These are phyloP conservation scores for Cerioporus squamosus DNA, from an alignment of 1,284 basidiomycete genomes.

Conservation along the genomic window DNA sequence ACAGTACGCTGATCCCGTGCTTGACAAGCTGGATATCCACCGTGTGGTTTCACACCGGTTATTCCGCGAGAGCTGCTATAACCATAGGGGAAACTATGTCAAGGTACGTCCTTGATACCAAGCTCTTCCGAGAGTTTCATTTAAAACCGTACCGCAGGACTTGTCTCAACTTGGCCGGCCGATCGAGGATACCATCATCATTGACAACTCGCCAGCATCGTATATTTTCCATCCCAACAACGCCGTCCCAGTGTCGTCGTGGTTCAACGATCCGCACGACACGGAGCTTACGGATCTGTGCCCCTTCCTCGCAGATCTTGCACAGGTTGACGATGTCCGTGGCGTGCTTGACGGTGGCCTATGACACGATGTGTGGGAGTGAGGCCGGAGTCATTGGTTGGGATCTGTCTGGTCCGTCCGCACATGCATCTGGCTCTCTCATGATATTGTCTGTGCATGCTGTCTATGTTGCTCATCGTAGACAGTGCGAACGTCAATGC, in stretches of 20 bases:
- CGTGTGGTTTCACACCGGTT: constrained; percentile 94
- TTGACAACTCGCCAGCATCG: constrained; percentile 98
- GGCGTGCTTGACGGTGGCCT: constrained; percentile 88
- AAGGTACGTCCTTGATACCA: constrained; percentile 71
- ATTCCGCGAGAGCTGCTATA: constrained; percentile 99
- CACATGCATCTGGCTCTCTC: constrained; percentile 13
- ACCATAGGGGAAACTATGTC: constrained; percentile 99
- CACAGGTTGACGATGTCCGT: constrained; percentile 86
- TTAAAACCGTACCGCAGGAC: constrained; percentile 60
- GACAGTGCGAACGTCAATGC: constrained; percentile 21
- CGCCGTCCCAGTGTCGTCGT: constrained; percentile 97
- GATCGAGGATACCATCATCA: constrained; percentile 93
- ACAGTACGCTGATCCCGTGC: constrained; percentile 96
- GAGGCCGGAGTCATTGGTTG: constrained; percentile 9
- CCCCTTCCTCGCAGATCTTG: constrained; percentile 91
- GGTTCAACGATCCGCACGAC: constrained; percentile 99
- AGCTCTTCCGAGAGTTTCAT: constrained; percentile 1
- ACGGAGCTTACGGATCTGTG: constrained; percentile 95
- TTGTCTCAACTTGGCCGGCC: constrained; percentile 95
- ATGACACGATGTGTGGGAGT: constrained; percentile 38
- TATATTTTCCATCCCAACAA: constrained; percentile 99
- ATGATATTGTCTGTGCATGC: constrained; percentile 25
- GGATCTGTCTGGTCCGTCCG: constrained; percentile 7
- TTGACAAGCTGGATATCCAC: constrained; percentile 95
- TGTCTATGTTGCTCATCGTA: constrained; percentile 26